Conservation (phyloP, 371 early-diverging fungal genomes). For the Aphelidium insulamus region DNA sequence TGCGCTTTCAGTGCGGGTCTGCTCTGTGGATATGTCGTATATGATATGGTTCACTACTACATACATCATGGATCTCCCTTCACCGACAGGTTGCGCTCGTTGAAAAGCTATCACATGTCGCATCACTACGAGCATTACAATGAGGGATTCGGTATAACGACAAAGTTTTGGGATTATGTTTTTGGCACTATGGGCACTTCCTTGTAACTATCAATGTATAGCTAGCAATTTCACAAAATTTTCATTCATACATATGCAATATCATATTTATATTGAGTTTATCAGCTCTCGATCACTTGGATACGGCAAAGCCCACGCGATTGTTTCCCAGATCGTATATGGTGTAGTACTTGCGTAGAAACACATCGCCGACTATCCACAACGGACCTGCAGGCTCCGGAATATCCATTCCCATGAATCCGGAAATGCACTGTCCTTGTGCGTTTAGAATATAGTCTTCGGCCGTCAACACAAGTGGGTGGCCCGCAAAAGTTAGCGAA, state of each 20-base stretch:
- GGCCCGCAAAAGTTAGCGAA: constrained; percentile 44
- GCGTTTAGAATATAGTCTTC: constrained; percentile 63
- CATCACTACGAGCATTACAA: constrained; percentile 82
- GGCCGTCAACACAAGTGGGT: constrained; percentile 28
- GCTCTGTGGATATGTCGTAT: constrained; percentile 57
- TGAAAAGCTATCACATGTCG: constrained; percentile 81
- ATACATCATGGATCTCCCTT: constrained; percentile 70
- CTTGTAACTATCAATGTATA: background rate
- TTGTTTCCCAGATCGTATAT: constrained; percentile 68
- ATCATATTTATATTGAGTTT: too few relatives aligned
- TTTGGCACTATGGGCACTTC: constrained; percentile 34
- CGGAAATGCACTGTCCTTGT: constrained; percentile 63
- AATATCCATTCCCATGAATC: constrained; percentile 80
- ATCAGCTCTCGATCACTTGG: constrained; percentile 7
- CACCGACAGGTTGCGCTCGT: constrained; percentile 39
- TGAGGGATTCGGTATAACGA: constrained; percentile 76
- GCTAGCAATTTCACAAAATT: too few relatives aligned
- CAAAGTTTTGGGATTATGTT: constrained; percentile 72
- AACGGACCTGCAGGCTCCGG: constrained; percentile 41
- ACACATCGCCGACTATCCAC: constrained; percentile 78
- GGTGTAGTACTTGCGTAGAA: constrained; percentile 74
- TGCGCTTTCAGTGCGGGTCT: constrained; percentile 47
- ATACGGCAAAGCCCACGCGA: constrained; percentile 55
- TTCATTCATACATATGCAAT: too few relatives aligned
- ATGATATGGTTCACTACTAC: constrained; percentile 82